A percentile compares a stretch with the other conserved stretches of the same genome.
Conservation (phyloP, 345 rosid species). For the Moringa oleifera region DNA sequence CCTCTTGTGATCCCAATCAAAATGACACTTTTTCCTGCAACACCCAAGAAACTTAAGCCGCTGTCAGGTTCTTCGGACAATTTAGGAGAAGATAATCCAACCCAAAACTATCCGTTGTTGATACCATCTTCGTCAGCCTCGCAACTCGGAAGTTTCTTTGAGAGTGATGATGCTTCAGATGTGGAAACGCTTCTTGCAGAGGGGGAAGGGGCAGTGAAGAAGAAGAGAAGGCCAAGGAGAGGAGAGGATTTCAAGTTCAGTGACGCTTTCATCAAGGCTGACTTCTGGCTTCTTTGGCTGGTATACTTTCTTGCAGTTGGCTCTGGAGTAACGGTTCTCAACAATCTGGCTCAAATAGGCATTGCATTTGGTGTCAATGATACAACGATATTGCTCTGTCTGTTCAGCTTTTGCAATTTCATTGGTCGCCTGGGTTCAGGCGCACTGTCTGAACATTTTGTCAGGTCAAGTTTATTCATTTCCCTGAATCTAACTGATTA, state of each 20-base stretch:
- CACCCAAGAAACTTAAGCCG: constrained; percentile 33
- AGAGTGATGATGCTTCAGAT: constrained; percentile 43
- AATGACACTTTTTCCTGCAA: constrained; percentile 81
- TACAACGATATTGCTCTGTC: constrained; percentile 62
- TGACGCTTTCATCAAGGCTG: constrained; percentile 76
- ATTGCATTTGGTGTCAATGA: constrained; percentile 64
- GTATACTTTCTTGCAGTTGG: constrained; percentile 86
- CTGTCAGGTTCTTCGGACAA: constrained; percentile 52
- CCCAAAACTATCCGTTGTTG: constrained; percentile 48
- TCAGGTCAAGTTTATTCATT: constrained; percentile 50
- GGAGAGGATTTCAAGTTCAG: constrained; percentile 62
- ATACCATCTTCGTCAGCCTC: constrained; percentile 67
- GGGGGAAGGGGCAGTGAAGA: constrained; percentile 60
- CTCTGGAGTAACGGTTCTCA: constrained; percentile 81
- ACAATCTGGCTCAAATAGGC: constrained; percentile 96
- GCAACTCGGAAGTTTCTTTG: constrained; percentile 52
- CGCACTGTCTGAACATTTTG: constrained; percentile 82
- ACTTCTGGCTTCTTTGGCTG: constrained; percentile 97
- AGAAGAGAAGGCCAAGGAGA: constrained; percentile 55
- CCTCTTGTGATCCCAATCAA: constrained; percentile 90
- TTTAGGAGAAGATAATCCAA: constrained; percentile 40
- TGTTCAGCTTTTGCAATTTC: constrained; percentile 88
- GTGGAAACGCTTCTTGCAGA: constrained; percentile 49
- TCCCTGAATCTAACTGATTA: no score
- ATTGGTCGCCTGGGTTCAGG: constrained; percentile 84